Conservation (phyloP, 345 rosid genomes). For the Combretum micranthum region DNA sequence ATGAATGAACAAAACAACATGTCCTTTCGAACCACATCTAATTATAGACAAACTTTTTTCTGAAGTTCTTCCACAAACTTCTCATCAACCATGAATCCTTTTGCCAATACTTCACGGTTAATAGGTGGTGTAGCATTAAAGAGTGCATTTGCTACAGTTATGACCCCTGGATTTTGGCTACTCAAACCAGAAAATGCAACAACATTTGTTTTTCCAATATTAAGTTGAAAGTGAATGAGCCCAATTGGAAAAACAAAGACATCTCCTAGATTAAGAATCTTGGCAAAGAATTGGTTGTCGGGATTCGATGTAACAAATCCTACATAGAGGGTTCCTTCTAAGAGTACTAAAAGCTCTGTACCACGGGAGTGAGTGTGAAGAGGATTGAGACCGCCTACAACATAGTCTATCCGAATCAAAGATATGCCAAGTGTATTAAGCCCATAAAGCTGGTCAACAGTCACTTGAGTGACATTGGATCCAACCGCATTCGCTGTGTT, state of each 20-base stretch:
- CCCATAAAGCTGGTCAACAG: neutral
- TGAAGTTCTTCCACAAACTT: neutral
- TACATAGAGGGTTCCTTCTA: neutral
- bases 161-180: neutral
- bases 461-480: neutral
- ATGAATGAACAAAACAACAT: too few species aligned
- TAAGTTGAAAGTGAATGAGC: constrained; percentile 2
- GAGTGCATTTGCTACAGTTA: neutral
- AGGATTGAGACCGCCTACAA: neutral
- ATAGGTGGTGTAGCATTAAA: neutral
- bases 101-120: neutral
- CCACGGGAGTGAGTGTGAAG: constrained; percentile 1
- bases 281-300: neutral
- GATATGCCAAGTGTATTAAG: constrained; percentile 1
- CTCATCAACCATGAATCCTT: constrained; percentile 1
- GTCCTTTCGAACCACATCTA: too few species aligned
- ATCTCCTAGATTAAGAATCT: neutral
- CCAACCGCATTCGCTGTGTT: neutral
- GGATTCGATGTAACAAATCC: constrained; percentile 2
- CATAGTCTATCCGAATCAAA: neutral
- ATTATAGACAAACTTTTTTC: too few species aligned
- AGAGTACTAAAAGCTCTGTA: neutral
- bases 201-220: neutral
- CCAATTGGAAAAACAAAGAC: constrained; percentile 3
- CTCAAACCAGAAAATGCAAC: neutral